A percentile compares a stretch with the other conserved stretches of the same genome.
These are phyloP conservation scores for Ogataea trehalophila DNA, from an alignment of 805 yeast genomes.

Conservation along the genomic window DNA sequence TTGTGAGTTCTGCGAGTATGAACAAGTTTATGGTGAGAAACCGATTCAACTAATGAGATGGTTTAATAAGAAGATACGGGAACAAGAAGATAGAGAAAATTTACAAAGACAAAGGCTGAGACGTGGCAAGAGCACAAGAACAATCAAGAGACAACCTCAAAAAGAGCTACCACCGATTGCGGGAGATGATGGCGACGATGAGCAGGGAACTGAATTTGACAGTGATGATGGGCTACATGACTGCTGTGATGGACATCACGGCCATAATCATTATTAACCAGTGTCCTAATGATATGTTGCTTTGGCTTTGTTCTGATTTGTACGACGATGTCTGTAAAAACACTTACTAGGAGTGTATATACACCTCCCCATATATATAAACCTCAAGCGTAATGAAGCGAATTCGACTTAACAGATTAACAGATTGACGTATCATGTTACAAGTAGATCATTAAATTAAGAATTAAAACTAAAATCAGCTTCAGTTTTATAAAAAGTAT, in stretches of 20 bases:
- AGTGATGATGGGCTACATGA: no score
- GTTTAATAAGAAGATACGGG: conserved; percentile 34
- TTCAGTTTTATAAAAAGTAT: no score
- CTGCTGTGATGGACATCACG: background rate
- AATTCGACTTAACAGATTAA: no score
- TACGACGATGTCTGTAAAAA: no score
- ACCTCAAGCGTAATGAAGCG: no score
- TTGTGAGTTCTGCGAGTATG: conserved; percentile 48
- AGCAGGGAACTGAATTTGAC: background rate
- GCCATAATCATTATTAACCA: background rate
- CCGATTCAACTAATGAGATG: conserved; percentile 42
- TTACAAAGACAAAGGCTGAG: conserved; percentile 16
- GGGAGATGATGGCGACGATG: background rate
- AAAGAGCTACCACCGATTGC: background rate
- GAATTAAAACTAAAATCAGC: no score
- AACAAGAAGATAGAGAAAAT: conserved; percentile 28
- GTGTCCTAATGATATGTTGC: no score
- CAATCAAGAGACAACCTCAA: conserved; percentile 1
- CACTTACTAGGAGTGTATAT: no score
- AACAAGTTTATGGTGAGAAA: conserved; percentile 40
- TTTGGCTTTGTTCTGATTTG: no score
- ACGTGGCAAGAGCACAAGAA: conserved; percentile 6
- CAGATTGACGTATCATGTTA: no score
- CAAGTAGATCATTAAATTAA: no score
- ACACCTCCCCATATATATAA: no score